Percentiles rank a stretch among this genome's conserved stretches.
Evolutionary conservation across 768 basidiomycete species (phyloP).

Genomic region (Lentinus tigrinus): DNA sequence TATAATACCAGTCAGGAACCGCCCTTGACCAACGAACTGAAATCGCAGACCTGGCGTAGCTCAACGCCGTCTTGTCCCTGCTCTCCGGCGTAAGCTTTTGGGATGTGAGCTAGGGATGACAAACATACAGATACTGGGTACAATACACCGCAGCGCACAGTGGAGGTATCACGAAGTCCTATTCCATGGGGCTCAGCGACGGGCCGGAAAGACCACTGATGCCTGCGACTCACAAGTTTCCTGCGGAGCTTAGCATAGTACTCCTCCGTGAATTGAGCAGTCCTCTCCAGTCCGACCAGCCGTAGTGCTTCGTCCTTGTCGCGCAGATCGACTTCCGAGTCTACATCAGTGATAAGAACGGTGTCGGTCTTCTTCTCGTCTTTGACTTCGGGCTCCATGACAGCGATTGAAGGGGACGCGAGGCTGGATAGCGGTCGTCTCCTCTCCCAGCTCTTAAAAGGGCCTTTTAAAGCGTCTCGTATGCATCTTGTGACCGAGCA

Average conservation of each 20-base stretch:
- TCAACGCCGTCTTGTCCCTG: constrained; percentile 69
- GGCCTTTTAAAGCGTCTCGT: neutral
- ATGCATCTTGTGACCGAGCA: constrained; percentile 5
- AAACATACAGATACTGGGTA: constrained; percentile 57
- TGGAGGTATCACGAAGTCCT: constrained; percentile 56
- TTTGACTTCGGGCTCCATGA: neutral
- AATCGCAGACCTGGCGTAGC: constrained; percentile 55
- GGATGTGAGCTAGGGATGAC: neutral
- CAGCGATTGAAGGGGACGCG: neutral
- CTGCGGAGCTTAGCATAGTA: constrained; percentile 55
- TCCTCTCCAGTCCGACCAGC: constrained; percentile 54
- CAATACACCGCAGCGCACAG: constrained; percentile 66
- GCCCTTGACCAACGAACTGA: neutral
- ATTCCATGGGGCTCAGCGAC: neutral
- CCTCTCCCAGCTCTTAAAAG: neutral
- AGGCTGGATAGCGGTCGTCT: neutral
- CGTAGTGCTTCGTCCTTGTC: constrained; percentile 61
- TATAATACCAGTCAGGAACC: neutral
- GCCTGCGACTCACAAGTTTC: constrained; percentile 48
- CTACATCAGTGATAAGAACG: constrained; percentile 1
- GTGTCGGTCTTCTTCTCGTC: constrained; percentile 13
- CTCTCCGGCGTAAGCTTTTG: neutral
- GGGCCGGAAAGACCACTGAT: neutral
- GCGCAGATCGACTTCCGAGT: constrained; percentile 8
- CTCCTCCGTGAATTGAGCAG: constrained; percentile 55